Conservation (phyloP, 2,329 filamentous ascomycete genomes). For the Fusarium nelsonii region DNA sequence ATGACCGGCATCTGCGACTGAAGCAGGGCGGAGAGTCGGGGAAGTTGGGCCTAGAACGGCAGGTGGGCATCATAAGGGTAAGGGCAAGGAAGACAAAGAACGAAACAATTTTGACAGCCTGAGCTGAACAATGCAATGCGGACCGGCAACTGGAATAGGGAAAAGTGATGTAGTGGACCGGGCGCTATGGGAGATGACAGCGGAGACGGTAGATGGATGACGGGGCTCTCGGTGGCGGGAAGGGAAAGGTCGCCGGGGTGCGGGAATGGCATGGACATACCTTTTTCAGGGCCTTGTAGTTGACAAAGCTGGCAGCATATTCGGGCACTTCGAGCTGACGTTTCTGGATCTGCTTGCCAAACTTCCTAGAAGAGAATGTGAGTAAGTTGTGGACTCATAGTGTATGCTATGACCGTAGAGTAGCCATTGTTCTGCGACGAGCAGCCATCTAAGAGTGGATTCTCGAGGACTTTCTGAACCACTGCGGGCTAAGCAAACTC, state of each 20-base stretch:
- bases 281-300: conserved; percentile 99
- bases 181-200: conserved; percentile 41
- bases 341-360: conserved; percentile 99
- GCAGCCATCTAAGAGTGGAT: conserved; percentile 4
- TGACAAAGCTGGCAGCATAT: conserved; percentile 99
- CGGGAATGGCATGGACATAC: conserved; percentile 61
- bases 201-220: conserved; percentile 37
- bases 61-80: conserved; percentile 12
- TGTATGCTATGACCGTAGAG: conserved; percentile 3
- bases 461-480: conserved; percentile 14
- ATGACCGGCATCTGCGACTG: conserved; percentile 31
- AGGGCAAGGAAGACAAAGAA: conserved; percentile 16
- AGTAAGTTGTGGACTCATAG: conserved; percentile 23
- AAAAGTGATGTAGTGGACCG: conserved; percentile 35
- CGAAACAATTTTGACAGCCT: conserved; percentile 9
- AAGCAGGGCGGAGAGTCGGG: conserved; percentile 23
- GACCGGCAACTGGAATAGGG: conserved; percentile 12
- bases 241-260: conserved; percentile 36
- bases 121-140: conserved; percentile 19
- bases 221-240: conserved; percentile 38
- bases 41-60: conserved; percentile 8
- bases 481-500: conserved; percentile 8
- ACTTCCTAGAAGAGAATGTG: conserved; percentile 78
- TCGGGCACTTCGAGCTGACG: conserved; percentile 98
- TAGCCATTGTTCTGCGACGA: conserved; percentile 7